A percentile compares a stretch with the other conserved stretches of the same genome.
Conservation (phyloP, 164 flowering plant species). For the Nymphaea colorata region DNA sequence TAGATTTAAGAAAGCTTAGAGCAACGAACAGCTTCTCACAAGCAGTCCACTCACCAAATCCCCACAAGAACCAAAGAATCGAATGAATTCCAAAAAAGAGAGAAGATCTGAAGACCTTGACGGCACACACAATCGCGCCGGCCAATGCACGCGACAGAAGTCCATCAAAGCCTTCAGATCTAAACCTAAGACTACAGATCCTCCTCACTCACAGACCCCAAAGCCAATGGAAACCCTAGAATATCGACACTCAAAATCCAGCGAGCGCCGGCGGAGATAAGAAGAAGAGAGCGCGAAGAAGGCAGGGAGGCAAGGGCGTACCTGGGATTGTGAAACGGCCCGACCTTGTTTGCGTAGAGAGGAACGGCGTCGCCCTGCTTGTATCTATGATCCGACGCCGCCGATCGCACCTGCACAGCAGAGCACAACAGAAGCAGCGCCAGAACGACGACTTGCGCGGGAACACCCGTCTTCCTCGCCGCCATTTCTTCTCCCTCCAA, state of each 20-base stretch:
- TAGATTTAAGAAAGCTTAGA: no score
- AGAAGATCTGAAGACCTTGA: neutral
- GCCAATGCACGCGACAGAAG: neutral
- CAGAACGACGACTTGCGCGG: constrained; percentile 6
- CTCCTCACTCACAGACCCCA: neutral
- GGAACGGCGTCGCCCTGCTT: constrained; percentile 48
- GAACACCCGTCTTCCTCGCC: constrained; percentile 1
- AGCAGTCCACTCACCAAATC: neutral
- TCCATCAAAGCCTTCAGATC: neutral
- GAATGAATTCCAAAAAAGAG: neutral
- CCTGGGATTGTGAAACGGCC: constrained; percentile 56
- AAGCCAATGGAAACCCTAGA: neutral
- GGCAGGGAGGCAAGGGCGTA: neutral
- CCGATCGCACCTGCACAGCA: constrained; percentile 25
- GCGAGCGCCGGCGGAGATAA: neutral
- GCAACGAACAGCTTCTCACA: neutral
- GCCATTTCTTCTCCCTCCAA: constrained; percentile 9
- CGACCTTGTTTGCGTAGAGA: constrained; percentile 66
- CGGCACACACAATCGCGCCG: neutral
- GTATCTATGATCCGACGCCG: constrained; percentile 47
- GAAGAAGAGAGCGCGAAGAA: neutral
- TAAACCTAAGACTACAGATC: neutral
- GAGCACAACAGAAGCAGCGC: constrained; percentile 13
- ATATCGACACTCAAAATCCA: neutral
- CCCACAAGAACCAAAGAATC: neutral